These are phyloP conservation scores for Vanrija humicola DNA, from an alignment of 1,284 basidiomycete genomes.

Conservation along the genomic window DNA sequence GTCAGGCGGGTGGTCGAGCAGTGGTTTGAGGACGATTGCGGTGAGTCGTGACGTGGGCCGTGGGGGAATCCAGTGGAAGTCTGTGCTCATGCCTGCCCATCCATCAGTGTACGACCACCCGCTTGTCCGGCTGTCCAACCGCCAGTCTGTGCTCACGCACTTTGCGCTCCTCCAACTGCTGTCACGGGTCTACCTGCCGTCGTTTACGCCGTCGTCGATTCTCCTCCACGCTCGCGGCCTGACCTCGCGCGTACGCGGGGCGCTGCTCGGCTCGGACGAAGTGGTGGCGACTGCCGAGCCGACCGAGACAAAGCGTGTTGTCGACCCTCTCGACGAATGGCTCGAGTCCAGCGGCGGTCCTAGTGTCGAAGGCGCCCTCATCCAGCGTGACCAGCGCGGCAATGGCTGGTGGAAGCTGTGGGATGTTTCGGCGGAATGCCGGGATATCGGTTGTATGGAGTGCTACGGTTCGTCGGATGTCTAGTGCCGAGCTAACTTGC, in stretches of 20 bases:
- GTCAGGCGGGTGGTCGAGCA: slow-evolving; percentile 35
- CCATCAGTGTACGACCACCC: slow-evolving; percentile 42
- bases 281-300: not conserved
- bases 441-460: slow-evolving; percentile 46
- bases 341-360: slow-evolving; percentile 10
- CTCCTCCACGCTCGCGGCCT: slow-evolving; percentile 23
- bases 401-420: slow-evolving; percentile 43
- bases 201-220: slow-evolving; percentile 23
- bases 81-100: slow-evolving; percentile 8
- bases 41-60: slow-evolving; percentile 18
- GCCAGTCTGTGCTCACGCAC: slow-evolving; percentile 32
- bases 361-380: not conserved
- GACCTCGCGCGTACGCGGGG: slow-evolving; percentile 14
- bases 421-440: slow-evolving; percentile 43
- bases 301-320: not conserved
- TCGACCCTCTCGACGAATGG: slow-evolving; percentile 21
- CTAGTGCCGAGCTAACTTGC: not conserved
- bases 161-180: slow-evolving; percentile 35
- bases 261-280: slow-evolving; percentile 12
- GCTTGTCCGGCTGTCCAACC: slow-evolving; percentile 26
- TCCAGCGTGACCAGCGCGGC: slow-evolving; percentile 1
- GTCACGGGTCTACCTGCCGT: slow-evolving; percentile 29
- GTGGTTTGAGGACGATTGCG: slow-evolving; percentile 42
- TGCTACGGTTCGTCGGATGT: slow-evolving; percentile 34
- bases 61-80: not conserved